Conservation (phyloP, 345 rosid genomes). For the Pistacia atlantica region DNA sequence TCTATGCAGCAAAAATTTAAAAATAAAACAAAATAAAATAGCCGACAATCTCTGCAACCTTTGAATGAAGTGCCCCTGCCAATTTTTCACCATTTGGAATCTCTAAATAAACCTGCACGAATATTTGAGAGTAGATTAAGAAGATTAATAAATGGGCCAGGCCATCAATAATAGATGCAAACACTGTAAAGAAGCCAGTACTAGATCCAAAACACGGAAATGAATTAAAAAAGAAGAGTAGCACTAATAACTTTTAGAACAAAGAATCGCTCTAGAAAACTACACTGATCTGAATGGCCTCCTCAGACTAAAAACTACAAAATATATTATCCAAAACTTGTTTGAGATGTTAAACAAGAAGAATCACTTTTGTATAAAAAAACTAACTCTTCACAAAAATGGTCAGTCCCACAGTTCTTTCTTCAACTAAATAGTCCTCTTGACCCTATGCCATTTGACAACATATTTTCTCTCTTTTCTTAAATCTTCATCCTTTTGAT, state of each 20-base stretch:
- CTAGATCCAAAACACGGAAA: background rate
- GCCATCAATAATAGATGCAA: background rate
- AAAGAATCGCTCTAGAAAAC: background rate
- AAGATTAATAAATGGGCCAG: background rate
- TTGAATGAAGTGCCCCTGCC: constrained; percentile 85
- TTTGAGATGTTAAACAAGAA: background rate
- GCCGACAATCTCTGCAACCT: constrained; percentile 47
- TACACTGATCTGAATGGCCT: background rate
- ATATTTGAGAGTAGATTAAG: constrained; percentile 11
- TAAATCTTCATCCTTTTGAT: background rate
- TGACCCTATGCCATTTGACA: background rate
- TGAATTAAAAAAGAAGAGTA: constrained; percentile 9
- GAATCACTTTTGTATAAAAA: background rate
- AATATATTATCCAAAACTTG: background rate
- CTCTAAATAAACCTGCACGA: constrained; percentile 85
- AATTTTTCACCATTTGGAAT: constrained; percentile 70
- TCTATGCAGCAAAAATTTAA: background rate
- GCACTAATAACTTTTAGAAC: background rate
- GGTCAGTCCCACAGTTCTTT: background rate
- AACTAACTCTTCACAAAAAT: background rate
- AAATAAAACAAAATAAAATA: constrained; percentile 7
- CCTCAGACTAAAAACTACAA: background rate
- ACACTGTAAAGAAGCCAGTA: background rate
- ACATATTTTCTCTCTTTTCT: background rate
- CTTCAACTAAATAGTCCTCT: background rate